Base-by-base conservation (phyloP, 192 early-diverging fungal species). In the Chytriomyces confervae region DNA sequence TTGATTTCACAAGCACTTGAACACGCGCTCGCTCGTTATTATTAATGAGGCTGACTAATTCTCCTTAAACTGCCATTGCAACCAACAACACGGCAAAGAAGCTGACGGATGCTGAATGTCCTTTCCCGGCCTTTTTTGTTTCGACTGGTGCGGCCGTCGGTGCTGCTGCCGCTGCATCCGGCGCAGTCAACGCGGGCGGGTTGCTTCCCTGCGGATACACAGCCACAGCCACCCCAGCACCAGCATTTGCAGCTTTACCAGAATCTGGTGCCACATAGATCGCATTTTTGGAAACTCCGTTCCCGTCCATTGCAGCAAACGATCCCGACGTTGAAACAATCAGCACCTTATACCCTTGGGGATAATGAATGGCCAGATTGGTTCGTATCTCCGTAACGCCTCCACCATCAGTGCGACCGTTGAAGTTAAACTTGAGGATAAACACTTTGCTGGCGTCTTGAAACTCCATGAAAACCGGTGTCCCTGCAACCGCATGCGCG, bases 401-500 rank as follows among this genome's bases (percentile, higher is more conserved):
- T 24, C 46, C 47, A 24, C 5, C 16, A 2, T 67, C 76, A 7
- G 57, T 7, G 18, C 48, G 23, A 7, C 76, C 68, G 62, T 69
- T 70, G 43, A 45, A 77, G 5, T 13, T 11, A 29, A 50, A 79
- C 16, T 10, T 48, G 13, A 79, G n/a, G 16, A 49, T n/a, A 50
- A 72, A 79, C 8, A 44, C 50, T 9, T 43, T 43, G 10, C 45
- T 24, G 20, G 44, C 45, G 47, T 79, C 61, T 20, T 20, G 16
- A 50, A 72, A 79, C 11, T 36, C 10, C 70, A 72, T 70, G 3
- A 29, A 47, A 6, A 27, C 36, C 13, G 77, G 77, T 6, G 48
- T 53, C 24, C 77, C 77, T 10, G 69, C 69, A 45, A 72, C 73
- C n/a, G 77, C 60, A 66, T 69, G 66, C 44, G 77, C 77, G 50